Percentiles rank a stretch among this genome's conserved stretches.
Evolutionary conservation across 139 green algal species (phyloP).

Genomic region (Coccomyxa sp.): DNA sequence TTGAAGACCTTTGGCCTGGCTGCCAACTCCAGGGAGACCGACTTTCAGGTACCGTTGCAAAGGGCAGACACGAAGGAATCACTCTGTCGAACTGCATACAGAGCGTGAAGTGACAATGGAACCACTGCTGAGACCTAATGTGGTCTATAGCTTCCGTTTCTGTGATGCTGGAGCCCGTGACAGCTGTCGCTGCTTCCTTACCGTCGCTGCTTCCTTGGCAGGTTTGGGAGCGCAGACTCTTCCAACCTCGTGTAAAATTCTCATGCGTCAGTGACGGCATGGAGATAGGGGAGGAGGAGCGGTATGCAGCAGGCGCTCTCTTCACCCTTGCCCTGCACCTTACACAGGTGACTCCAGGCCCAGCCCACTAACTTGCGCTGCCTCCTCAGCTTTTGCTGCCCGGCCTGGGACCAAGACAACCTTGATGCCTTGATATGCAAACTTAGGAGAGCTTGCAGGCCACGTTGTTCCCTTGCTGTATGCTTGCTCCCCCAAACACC

Average conservation of each 20-base stretch:
- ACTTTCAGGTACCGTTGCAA: no score
- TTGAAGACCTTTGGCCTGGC: no score
- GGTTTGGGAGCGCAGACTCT: neutral
- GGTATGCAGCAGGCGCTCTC: conserved; percentile 50
- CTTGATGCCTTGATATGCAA: no score
- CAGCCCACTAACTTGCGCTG: neutral
- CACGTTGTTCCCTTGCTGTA: neutral
- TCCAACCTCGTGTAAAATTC: neutral
- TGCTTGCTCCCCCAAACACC: neutral
- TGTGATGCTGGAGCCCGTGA: neutral
- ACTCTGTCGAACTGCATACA: no score
- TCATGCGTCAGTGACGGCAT: conserved; percentile 22
- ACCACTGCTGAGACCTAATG: neutral
- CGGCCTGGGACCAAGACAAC: no score
- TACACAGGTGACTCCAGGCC: conserved; percentile 25
- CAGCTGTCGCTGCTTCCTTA: neutral
- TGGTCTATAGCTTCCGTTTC: no score
- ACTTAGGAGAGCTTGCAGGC: no score
- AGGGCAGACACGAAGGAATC: no score
- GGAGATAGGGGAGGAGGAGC: conserved; percentile 58
- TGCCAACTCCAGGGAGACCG: no score
- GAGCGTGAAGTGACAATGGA: neutral
- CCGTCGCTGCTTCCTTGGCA: neutral
- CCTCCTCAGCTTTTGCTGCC: no score
- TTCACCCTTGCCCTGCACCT: conserved; percentile 70